These are phyloP conservation scores for Aspergillus chevalieri DNA, from an alignment of 2,329 filamentous ascomycete genomes.

Conservation along the genomic window DNA sequence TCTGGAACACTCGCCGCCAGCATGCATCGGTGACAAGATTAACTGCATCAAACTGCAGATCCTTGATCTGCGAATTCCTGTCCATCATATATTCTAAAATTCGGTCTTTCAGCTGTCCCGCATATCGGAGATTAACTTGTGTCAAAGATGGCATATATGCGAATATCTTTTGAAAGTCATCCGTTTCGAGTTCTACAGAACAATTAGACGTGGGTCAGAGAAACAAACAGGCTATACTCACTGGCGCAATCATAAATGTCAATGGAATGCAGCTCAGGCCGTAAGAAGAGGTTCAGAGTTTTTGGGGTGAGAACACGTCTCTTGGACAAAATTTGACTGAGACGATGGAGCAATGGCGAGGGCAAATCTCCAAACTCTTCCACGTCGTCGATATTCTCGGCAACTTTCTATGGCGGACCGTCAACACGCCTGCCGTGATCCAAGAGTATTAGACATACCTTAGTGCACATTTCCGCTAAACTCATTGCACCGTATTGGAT, in stretches of 20 bases:
- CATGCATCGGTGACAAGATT: conserved; percentile 73
- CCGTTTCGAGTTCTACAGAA: conserved; percentile 58
- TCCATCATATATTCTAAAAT: conserved; percentile 75
- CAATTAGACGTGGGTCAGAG: conserved; percentile 5
- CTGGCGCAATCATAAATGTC: conserved; percentile 57
- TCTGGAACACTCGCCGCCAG: conserved; percentile 65
- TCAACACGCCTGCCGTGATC: conserved; percentile 11
- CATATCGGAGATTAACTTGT: conserved; percentile 70
- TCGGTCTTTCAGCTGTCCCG: conserved; percentile 84
- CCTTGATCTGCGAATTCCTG: conserved; percentile 62
- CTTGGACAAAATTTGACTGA: conserved; percentile 60
- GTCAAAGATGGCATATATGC: conserved; percentile 64
- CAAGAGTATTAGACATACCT: conserved; percentile 28
- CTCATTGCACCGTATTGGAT: conserved; percentile 38
- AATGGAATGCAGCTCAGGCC: conserved; percentile 50
- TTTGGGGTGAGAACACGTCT: conserved; percentile 51
- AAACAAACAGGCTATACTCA: conserved; percentile 26
- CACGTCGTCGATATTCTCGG: conserved; percentile 57
- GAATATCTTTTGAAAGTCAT: conserved; percentile 77
- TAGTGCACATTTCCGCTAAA: conserved; percentile 53
- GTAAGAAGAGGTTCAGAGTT: conserved; percentile 42
- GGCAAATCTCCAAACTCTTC: conserved; percentile 61
- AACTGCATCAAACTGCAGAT: conserved; percentile 72
- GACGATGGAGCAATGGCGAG: conserved; percentile 48
- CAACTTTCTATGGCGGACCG: conserved; percentile 44